These are phyloP conservation scores for Populus hybrid DNA, from an alignment of 441 rosid genomes.

Conservation along the genomic window DNA sequence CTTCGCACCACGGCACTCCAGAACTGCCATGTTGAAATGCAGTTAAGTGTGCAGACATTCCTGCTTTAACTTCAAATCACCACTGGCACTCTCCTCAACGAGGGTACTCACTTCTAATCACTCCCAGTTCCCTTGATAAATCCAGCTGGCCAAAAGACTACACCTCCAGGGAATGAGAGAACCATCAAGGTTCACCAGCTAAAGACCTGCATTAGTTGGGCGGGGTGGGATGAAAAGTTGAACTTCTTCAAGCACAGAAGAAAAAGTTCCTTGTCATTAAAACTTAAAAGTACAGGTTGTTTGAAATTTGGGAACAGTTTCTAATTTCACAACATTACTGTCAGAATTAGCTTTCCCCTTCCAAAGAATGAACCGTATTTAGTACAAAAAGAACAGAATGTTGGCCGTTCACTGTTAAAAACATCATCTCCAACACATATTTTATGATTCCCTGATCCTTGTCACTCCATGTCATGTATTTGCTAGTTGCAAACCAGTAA, in stretches of 20 bases:
- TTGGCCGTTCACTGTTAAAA: neutral
- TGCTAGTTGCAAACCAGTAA: constrained; percentile 17
- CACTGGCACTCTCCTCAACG: no score
- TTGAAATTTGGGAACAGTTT: neutral
- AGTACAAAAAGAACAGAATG: constrained; percentile 11
- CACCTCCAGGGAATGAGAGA: no score
- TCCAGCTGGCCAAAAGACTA: no score
- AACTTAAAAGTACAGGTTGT: constrained; percentile 12
- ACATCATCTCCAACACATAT: constrained; percentile 9
- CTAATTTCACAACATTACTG: constrained; percentile 26
- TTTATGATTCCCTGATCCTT: constrained; percentile 14
- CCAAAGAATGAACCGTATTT: constrained; percentile 10
- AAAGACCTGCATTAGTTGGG: no score
- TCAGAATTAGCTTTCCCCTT: constrained; percentile 5
- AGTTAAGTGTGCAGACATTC: no score
- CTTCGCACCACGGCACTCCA: neutral
- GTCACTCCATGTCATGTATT: constrained; percentile 3
- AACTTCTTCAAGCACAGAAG: neutral
- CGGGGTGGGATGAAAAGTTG: no score
- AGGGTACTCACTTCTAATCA: no score
- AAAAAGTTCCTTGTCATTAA: constrained; percentile 7
- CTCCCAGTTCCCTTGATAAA: no score
- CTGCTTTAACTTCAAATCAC: no score
- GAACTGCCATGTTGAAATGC: neutral
- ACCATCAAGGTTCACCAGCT: no score